Percentiles rank a stretch among this genome's conserved stretches.
Conservation (phyloP, 148 eudicot species). For the Rhododendron simsii region DNA sequence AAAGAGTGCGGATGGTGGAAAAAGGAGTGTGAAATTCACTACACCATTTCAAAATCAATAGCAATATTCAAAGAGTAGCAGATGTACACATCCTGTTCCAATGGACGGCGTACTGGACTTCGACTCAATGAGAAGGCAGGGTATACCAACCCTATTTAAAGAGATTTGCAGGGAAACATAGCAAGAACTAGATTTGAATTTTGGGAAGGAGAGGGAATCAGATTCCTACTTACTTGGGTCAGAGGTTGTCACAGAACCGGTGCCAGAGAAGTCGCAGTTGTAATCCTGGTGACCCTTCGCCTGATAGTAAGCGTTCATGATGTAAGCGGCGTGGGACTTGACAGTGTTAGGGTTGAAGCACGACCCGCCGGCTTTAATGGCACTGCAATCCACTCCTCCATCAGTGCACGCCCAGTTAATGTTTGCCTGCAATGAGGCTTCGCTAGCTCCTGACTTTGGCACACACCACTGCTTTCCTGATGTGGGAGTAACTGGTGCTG, state of each 20-base stretch:
- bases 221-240: conserved; percentile 40
- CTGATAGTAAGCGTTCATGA: conserved; percentile 45
- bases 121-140: too few species aligned
- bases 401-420: conserved; percentile 39
- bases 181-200: not conserved
- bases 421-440: conserved; percentile 21
- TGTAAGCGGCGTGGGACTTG: conserved; percentile 35
- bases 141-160: too few species aligned
- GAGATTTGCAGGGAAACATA: not conserved
- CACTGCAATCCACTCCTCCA: conserved; percentile 31
- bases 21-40: not conserved
- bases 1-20: not conserved
- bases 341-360: conserved; percentile 40
- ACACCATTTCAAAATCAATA: not conserved
- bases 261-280: conserved; percentile 37
- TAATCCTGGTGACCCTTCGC: conserved; percentile 26
- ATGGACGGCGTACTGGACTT: too few species aligned
- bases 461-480: conserved; percentile 38
- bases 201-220: too few species aligned
- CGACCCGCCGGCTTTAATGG: conserved; percentile 31
- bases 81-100: not conserved
- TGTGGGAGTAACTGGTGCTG: not conserved
- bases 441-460: conserved; percentile 26
- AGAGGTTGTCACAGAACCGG: conserved; percentile 13
- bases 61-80: not conserved